A percentile compares a stretch with the other conserved stretches of the same genome.
Evolutionary conservation across 257 asterid genomes (phyloP).

Genomic region (Penstemon barbatus): DNA sequence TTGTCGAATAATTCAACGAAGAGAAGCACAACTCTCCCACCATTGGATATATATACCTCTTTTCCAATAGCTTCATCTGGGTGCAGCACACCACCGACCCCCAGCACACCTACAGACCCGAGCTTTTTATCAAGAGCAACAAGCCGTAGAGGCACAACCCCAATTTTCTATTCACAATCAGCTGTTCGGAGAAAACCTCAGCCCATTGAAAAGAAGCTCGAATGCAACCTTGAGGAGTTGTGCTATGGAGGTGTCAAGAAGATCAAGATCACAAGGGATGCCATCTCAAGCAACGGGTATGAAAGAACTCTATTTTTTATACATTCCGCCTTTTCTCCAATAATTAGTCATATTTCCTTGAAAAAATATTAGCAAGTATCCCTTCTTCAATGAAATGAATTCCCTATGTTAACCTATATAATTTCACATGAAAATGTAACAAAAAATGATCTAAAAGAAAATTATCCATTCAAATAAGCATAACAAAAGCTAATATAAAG

Average conservation of each 20-base stretch:
- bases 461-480: slow-evolving; percentile 3
- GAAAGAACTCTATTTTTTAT: neutral
- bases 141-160: slow-evolving; percentile 56
- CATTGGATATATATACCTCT: slow-evolving; percentile 33
- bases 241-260: slow-evolving; percentile 75
- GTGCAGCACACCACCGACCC: slow-evolving; percentile 45
- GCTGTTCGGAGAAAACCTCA: slow-evolving; percentile 58
- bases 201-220: slow-evolving; percentile 63
- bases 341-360: neutral
- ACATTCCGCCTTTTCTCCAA: neutral
- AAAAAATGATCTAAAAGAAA: slow-evolving; percentile 2
- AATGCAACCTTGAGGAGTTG: slow-evolving; percentile 85
- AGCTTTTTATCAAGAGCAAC: slow-evolving; percentile 36
- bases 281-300: slow-evolving; percentile 77
- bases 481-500: neutral
- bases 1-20: slow-evolving; percentile 35
- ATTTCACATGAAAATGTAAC: slow-evolving; percentile 29
- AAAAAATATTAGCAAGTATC: neutral
- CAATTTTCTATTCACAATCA: slow-evolving; percentile 79
- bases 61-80: slow-evolving; percentile 36
- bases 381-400: neutral
- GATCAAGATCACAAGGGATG: slow-evolving; percentile 78
- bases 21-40: slow-evolving; percentile 34
- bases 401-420: neutral
- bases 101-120: slow-evolving; percentile 41